phyloP scores from a whole-genome alignment of 495 filamentous ascomycete genomes.

The Lentithecium fluviatile region DNA sequence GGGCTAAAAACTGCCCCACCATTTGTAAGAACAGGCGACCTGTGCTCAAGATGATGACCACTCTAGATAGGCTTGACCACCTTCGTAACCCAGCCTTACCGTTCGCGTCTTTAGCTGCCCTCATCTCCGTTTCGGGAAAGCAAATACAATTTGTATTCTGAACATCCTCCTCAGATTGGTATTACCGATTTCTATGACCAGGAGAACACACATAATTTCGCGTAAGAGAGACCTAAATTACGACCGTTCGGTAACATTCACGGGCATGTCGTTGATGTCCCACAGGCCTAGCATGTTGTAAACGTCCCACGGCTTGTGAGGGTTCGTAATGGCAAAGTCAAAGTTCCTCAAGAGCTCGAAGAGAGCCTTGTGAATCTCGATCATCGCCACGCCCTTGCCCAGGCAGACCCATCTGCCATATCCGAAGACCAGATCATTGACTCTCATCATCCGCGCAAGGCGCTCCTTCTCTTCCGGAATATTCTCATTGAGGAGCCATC shows the following conservation, averaged over 20 bases:
- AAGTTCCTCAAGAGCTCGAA: slow-evolving; percentile 52
- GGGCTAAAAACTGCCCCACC: no score
- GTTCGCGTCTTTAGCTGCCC: no score
- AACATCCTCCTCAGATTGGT: no score
- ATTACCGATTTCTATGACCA: no score
- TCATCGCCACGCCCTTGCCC: slow-evolving; percentile 27
- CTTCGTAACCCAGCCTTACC: no score
- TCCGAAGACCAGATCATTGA: slow-evolving; percentile 32
- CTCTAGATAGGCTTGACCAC: no score
- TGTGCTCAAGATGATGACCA: no score
- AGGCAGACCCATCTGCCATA: slow-evolving; percentile 32
- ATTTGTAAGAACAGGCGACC: no score
- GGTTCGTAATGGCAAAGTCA: slow-evolving; percentile 54
- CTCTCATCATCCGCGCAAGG: slow-evolving; percentile 25
- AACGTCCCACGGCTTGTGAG: slow-evolving; percentile 46
- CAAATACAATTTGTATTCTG: no score
- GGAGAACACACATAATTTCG: no score
- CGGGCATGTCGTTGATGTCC: slow-evolving; percentile 28
- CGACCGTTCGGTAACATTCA: slow-evolving; percentile 28
- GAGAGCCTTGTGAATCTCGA: slow-evolving; percentile 32
- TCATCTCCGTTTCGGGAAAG: no score
- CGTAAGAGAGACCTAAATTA: slow-evolving; percentile 2
- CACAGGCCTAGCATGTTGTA: slow-evolving; percentile 26
- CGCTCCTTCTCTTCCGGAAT: slow-evolving; percentile 22
- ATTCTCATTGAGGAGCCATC: slow-evolving; percentile 30